Base-by-base conservation (phyloP, 352 stramenopile genomes). In the Globisporangium heterothallicum region DNA sequence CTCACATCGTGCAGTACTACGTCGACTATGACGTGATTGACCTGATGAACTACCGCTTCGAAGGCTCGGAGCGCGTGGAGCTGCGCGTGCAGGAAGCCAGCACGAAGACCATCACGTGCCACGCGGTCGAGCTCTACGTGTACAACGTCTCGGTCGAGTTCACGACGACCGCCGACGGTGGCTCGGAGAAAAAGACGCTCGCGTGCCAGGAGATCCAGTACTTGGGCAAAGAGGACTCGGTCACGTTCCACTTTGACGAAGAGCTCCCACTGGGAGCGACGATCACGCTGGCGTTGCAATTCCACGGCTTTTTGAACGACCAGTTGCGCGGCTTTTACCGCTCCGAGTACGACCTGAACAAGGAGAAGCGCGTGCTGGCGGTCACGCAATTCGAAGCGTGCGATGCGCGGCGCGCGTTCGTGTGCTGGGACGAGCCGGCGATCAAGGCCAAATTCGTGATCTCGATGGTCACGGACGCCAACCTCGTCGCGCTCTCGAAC, bases 401-500 rank as follows among this genome's bases (percentile, higher is more conserved):
- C 49, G 83, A 97, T 56, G 84, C 86, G 21, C 84, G 96, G 47
- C 82, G 93, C 18, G 95, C 92, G 41, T 99, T 99, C 59, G 95
- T 97, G 13, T 99, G 97, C 74, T 98, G 95, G 84, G 97, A 99
- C 63, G 97, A 99, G 71, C 97, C 97, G 4, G 84, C 91, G 25
- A 73, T 96, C 24, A 99, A 99, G 68, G 95, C 96, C 8, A 82
- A 76, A 1, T 99, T 98, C 56, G 68, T 86, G 51, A 83, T 99
- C 36, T 88, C 83, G 10, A 96, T 98, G 58, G 77, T 94, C 29
- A 95, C 97, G 10, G 88, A 96, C 46, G 65, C 61, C 21, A 64
- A 94, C 44, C 74, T 98, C 21, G 92, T 94, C 46, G 95, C 92
- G 45, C 86, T 99, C 53, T 94, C 71, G 56, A 99, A 99, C 76